These are phyloP conservation scores for Botrytis hyacinthi DNA, from an alignment of 2,329 filamentous ascomycete species.

Conservation along the genomic window DNA sequence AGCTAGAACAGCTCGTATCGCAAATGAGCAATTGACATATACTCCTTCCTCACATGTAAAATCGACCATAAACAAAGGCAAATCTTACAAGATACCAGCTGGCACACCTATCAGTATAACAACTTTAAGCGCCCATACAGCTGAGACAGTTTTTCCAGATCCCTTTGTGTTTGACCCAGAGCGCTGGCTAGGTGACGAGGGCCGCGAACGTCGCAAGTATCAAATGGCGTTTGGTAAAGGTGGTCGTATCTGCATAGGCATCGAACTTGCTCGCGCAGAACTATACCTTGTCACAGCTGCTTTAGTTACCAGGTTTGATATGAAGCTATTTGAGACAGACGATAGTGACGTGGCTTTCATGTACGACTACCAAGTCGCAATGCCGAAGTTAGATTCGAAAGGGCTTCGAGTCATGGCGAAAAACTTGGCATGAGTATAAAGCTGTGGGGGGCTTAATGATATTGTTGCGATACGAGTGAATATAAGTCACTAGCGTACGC, in stretches of 20 bases:
- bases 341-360: not conserved
- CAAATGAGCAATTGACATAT: not conserved
- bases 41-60: not conserved
- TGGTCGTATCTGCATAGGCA: constrained; percentile 22
- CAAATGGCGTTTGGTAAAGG: constrained; percentile 32
- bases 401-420: not conserved
- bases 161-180: constrained; percentile 39
- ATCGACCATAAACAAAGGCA: too few species aligned
- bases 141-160: constrained; percentile 38
- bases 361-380: not conserved
- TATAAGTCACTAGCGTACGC: too few species aligned
- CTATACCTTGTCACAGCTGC: not conserved
- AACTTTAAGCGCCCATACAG: constrained; percentile 38
- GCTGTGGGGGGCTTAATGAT: too few species aligned
- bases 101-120: constrained; percentile 32
- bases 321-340: not conserved
- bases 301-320: not conserved
- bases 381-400: not conserved
- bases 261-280: not conserved
- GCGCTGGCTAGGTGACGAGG: constrained; percentile 35
- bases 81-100: not conserved
- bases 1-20: constrained; percentile 32
- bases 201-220: constrained; percentile 5
- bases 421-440: too few species aligned
- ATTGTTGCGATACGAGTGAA: too few species aligned